A percentile compares a stretch with the other conserved stretches of the same genome.
Evolutionary conservation across 148 eudicot species (phyloP).

Genomic region (Diospyros lotus): DNA sequence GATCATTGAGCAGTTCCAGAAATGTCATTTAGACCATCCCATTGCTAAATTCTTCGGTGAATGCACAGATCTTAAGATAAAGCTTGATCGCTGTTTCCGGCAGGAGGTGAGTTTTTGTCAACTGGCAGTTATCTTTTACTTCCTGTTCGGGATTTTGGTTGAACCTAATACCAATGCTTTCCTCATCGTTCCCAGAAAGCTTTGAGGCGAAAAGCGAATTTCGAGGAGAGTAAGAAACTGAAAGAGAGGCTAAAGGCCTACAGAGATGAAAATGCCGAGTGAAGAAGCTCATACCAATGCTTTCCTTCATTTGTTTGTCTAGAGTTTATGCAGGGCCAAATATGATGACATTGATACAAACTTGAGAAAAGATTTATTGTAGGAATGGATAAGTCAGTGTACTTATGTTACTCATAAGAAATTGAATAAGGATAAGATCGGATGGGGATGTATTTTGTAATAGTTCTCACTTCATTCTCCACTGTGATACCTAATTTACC

Average conservation of each 20-base stretch:
- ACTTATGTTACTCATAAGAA: too few species aligned
- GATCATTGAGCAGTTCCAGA: conserved; percentile 88
- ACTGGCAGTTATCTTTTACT: background rate
- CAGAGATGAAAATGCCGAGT: conserved; percentile 57
- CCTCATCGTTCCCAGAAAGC: conserved; percentile 58
- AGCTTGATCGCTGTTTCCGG: conserved; percentile 89
- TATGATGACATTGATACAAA: too few species aligned
- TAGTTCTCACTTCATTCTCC: too few species aligned
- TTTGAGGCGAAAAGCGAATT: conserved; percentile 80
- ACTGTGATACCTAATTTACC: background rate
- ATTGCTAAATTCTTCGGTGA: conserved; percentile 70
- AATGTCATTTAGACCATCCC: conserved; percentile 84
- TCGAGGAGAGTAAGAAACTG: conserved; percentile 85
- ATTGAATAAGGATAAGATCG: too few species aligned
- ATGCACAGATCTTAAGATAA: conserved; percentile 88
- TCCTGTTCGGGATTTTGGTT: background rate
- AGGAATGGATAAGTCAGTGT: too few species aligned
- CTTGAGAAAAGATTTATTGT: too few species aligned
- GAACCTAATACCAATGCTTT: background rate
- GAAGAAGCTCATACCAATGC: background rate
- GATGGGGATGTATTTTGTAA: too few species aligned
- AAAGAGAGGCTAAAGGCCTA: conserved; percentile 68
- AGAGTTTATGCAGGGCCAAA: too few species aligned
- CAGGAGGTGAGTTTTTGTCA: conserved; percentile 53
- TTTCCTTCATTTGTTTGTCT: too few species aligned